These are phyloP conservation scores for Brassica rapa DNA, from an alignment of 345 rosid species.

Conservation along the genomic window DNA sequence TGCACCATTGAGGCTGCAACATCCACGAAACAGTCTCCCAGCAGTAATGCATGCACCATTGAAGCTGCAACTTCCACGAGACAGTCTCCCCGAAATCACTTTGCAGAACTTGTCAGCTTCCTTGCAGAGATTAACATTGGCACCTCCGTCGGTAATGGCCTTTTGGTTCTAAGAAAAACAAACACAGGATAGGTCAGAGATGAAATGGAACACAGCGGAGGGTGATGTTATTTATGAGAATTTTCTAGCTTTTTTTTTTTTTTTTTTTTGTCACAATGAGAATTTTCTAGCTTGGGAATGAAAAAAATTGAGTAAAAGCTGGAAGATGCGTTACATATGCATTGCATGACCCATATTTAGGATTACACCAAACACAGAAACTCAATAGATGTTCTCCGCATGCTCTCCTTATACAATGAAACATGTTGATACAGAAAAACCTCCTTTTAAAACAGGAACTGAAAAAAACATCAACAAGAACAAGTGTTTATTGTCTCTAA, in stretches of 20 bases:
- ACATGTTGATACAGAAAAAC: slow-evolving; percentile 2
- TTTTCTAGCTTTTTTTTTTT: too few species aligned
- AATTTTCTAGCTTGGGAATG: neutral
- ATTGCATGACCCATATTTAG: neutral
- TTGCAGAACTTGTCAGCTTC: slow-evolving; percentile 23
- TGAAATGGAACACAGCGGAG: too few species aligned
- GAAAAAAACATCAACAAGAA: neutral
- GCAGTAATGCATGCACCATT: too few species aligned
- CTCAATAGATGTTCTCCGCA: neutral
- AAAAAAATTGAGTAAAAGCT: neutral
- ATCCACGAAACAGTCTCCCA: too few species aligned
- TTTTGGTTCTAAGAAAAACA: slow-evolving; percentile 43
- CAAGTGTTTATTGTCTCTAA: slow-evolving; percentile 25
- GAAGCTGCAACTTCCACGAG: too few species aligned
- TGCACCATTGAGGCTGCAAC: too few species aligned
- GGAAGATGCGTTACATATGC: neutral
- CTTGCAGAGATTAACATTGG: neutral
- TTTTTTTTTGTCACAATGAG: too few species aligned
- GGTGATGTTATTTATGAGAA: neutral
- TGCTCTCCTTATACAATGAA: neutral
- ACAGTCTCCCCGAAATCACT: too few species aligned
- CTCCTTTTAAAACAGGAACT: neutral
- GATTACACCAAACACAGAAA: slow-evolving; percentile 4
- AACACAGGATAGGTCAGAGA: too few species aligned
- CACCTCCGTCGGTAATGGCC: slow-evolving; percentile 29